Base-by-base conservation (phyloP, 345 rosid genomes). In the Pistacia vera region DNA sequence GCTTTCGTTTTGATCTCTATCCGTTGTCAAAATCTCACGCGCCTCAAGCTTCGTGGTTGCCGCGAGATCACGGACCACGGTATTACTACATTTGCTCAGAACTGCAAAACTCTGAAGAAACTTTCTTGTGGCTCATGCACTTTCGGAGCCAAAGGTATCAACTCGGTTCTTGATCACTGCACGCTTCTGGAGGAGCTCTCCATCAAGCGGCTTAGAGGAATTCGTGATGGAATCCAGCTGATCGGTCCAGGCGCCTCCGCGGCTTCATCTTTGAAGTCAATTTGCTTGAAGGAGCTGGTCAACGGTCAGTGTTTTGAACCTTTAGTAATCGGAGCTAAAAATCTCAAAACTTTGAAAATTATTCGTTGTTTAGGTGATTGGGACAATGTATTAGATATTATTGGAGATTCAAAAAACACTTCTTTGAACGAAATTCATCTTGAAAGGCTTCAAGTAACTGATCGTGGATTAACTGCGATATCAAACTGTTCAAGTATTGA, bases 41-140 rank as follows among this genome's bases (percentile, higher is more conserved):
- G 93, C 28, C 83, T 96, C 63, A 93, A 96, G 91, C 97, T 95
- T 81, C 98, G 99, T 28, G 90, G 96, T 61, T 95, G 99, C 85
- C 92, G 97, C 59, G 92, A 89, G 68, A 76, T 95, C 75, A 86
- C 96, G 10, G 99, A 92, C 78, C 82, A 81, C 48, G 98, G 99
- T 33, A 84, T 95, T 88, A 85, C 74, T 1, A 54, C 78, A 12
- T 90, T 93, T 48, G 93, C 97, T 61, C 8, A 68, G 17, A 89
- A 93, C 76, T 91, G 91, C 61, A 75, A 58, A 70, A 84, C 62
- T 55, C 70, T 93, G 44, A 92, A 83, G 83, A 95, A 93, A 79
- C 83, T 95, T 2, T 93, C 97, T 0, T 92, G 88, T 66, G 92
- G 92, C 14, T 95, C 98, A 25, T 95, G 99, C 63, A 79, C 83